Evolutionary conservation across 2,329 filamentous ascomycete genomes (phyloP).

Genomic region (Cladosporium sp.): DNA sequence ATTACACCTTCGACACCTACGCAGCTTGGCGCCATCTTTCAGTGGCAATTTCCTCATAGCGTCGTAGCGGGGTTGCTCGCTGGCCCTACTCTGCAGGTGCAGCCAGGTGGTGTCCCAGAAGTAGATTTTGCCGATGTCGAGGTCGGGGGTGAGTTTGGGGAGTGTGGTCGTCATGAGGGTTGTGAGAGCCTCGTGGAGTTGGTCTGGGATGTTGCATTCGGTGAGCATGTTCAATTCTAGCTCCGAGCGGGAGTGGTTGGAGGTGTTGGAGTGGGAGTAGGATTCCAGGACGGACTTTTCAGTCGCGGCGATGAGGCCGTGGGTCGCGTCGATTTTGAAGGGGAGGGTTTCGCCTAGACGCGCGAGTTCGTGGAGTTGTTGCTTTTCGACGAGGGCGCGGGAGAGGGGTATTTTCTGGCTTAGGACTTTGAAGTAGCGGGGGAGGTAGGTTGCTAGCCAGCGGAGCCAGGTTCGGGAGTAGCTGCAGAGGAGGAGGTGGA

Average conservation of each 20-base stretch:
- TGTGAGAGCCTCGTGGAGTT: conserved; percentile 46
- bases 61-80: conserved; percentile 52
- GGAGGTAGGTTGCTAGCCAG: conserved; percentile 61
- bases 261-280: conserved; percentile 45
- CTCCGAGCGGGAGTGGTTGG: conserved; percentile 42
- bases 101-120: conserved; percentile 69
- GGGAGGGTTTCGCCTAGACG: conserved; percentile 45
- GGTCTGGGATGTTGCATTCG: conserved; percentile 47
- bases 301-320: conserved; percentile 53
- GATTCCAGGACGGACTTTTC: conserved; percentile 60
- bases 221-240: conserved; percentile 53
- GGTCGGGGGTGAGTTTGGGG: conserved; percentile 52
- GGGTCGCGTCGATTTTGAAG: conserved; percentile 44
- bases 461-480: conserved; percentile 69
- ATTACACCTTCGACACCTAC: conserved; percentile 43
- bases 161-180: conserved; percentile 49
- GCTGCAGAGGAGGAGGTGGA: conserved; percentile 64
- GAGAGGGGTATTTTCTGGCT: conserved; percentile 15
- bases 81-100: conserved; percentile 45
- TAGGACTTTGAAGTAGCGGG: conserved; percentile 22
- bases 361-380: conserved; percentile 52
- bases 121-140: conserved; percentile 65
- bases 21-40: conserved; percentile 29
- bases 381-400: conserved; percentile 45
- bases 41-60: conserved; percentile 51